Evolutionary conservation across 345 rosid species (phyloP).

Genomic region (Draba incana): DNA sequence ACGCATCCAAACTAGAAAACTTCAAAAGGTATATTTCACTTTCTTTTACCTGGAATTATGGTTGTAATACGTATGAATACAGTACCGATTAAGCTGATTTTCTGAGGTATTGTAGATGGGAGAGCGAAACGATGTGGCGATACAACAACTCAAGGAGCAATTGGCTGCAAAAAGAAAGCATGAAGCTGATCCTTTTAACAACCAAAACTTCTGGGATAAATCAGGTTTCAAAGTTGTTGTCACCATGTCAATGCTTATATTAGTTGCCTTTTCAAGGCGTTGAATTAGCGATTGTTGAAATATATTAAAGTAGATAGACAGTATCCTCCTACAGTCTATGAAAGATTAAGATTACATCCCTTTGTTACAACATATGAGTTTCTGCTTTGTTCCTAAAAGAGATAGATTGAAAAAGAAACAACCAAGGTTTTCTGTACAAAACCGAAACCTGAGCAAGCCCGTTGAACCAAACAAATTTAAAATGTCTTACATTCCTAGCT

Average conservation of each 20-base stretch:
- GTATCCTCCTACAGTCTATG: conserved; percentile 31
- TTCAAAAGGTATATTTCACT: conserved; percentile 62
- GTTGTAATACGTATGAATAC: background rate
- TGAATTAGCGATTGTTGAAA: conserved; percentile 34
- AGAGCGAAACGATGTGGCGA: conserved; percentile 74
- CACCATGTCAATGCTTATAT: conserved; percentile 85
- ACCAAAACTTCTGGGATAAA: conserved; percentile 80
- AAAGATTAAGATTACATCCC: conserved; percentile 26
- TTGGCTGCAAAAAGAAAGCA: conserved; percentile 54
- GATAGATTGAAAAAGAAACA: conserved; percentile 13
- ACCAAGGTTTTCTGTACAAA: conserved; percentile 36
- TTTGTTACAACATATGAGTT: conserved; percentile 28
- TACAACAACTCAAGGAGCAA: conserved; percentile 72
- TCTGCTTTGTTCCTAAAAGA: conserved; percentile 26
- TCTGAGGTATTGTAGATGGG: conserved; percentile 60
- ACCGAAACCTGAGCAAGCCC: conserved; percentile 17
- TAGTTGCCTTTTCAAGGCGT: conserved; percentile 78
- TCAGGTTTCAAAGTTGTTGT: conserved; percentile 79
- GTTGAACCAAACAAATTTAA: conserved; percentile 35
- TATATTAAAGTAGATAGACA: conserved; percentile 24
- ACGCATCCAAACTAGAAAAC: conserved; percentile 78
- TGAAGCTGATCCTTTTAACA: conserved; percentile 40
- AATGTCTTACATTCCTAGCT: conserved; percentile 32
- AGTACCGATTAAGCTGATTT: background rate
- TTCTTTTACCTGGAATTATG: conserved; percentile 14